Evolutionary conservation across 306 rosid genomes (phyloP).

Genomic region (Vigna hirtella): DNA sequence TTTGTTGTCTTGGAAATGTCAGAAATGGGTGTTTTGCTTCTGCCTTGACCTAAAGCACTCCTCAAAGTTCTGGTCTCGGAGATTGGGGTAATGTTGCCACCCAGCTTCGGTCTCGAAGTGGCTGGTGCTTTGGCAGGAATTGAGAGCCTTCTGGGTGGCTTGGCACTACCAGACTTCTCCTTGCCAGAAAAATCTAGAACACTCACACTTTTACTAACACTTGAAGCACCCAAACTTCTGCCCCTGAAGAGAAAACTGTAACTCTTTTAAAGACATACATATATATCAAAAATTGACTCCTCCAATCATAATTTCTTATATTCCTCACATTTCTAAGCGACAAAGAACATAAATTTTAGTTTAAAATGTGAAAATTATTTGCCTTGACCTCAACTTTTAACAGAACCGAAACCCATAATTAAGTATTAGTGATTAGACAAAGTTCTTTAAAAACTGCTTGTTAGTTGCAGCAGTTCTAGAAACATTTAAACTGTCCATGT

Average conservation of each 20-base stretch:
- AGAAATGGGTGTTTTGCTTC: conserved; percentile 63
- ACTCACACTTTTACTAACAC: conserved; percentile 68
- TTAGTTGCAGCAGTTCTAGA: no score
- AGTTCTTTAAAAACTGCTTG: no score
- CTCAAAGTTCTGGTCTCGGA: conserved; percentile 57
- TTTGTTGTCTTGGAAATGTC: conserved; percentile 57
- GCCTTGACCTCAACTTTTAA: no score
- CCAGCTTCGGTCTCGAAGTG: conserved; percentile 54
- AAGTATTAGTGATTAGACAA: no score
- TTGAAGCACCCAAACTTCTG: conserved; percentile 45
- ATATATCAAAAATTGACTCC: neutral
- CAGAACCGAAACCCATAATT: no score
- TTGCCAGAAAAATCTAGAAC: conserved; percentile 71
- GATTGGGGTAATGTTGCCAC: conserved; percentile 63
- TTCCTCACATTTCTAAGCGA: no score
- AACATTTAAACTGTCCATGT: no score
- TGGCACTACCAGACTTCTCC: conserved; percentile 59
- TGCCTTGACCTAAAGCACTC: conserved; percentile 47
- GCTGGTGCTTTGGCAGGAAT: conserved; percentile 55
- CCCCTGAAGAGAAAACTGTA: conserved; percentile 49
- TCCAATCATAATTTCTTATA: neutral
- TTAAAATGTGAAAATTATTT: no score
- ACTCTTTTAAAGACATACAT: neutral
- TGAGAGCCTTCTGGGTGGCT: conserved; percentile 80
- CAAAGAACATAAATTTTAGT: no score